These are phyloP conservation scores for Amanita polypyramis DNA, from an alignment of 768 basidiomycete genomes.

Conservation along the genomic window DNA sequence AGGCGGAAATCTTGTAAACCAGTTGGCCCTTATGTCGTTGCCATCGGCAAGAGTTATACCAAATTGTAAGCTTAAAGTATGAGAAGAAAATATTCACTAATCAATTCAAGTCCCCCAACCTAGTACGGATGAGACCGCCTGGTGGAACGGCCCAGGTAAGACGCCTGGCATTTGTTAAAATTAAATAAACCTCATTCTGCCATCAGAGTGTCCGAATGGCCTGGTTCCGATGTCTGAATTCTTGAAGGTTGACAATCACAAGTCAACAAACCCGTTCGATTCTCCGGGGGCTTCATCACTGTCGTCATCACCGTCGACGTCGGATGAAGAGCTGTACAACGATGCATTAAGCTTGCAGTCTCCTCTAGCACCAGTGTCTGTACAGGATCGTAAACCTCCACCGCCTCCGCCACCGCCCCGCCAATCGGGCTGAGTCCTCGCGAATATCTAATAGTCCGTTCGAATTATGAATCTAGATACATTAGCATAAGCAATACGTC, in stretches of 20 bases:
- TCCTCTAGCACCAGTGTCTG: conserved; percentile 55
- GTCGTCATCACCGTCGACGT: conserved; percentile 71
- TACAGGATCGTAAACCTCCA: conserved; percentile 23
- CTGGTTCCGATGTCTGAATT: conserved; percentile 34
- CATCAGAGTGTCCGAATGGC: conserved; percentile 48
- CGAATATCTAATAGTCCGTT: neutral
- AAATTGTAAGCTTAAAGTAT: conserved; percentile 27
- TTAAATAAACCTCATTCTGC: neutral
- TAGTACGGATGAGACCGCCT: conserved; percentile 63
- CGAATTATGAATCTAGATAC: conserved; percentile 6
- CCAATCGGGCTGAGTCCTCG: conserved; percentile 10
- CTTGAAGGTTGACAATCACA: conserved; percentile 18
- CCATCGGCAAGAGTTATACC: conserved; percentile 26
- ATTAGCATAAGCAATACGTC: conserved; percentile 12
- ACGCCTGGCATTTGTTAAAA: conserved; percentile 10
- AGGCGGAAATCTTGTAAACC: conserved; percentile 63
- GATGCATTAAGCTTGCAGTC: conserved; percentile 62
- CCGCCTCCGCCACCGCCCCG: conserved; percentile 37
- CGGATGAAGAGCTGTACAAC: conserved; percentile 77
- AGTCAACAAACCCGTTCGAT: conserved; percentile 59
- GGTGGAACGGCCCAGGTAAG: conserved; percentile 72
- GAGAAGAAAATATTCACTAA: neutral
- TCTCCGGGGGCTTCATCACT: conserved; percentile 52
- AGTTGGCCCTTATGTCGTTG: conserved; percentile 48
- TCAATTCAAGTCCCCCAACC: conserved; percentile 63